A percentile compares a stretch with the other conserved stretches of the same genome.
These are phyloP conservation scores for Citrus australasica DNA, from an alignment of 345 rosid species.

Conservation along the genomic window DNA sequence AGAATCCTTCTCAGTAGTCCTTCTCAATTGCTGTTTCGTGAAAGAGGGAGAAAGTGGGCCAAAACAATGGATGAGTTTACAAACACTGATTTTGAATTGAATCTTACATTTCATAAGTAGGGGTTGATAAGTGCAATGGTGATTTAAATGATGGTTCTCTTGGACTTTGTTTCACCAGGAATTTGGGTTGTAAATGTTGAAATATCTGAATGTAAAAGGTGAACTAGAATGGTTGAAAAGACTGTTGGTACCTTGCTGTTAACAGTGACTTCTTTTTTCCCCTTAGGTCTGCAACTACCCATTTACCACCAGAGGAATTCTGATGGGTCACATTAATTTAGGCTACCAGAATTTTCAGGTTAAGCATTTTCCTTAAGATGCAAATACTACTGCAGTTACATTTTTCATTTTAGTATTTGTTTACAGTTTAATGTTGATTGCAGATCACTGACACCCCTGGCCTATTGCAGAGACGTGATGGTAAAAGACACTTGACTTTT, in stretches of 20 bases:
- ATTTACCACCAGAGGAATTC: constrained; percentile 93
- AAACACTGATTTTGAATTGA: not conserved
- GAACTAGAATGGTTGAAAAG: not conserved
- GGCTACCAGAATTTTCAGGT: constrained; percentile 81
- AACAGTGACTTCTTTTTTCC: constrained; percentile 9
- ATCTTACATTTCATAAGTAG: not conserved
- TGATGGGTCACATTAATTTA: constrained; percentile 83
- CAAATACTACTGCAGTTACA: not conserved
- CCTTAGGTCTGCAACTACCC: constrained; percentile 92
- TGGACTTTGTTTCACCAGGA: not conserved
- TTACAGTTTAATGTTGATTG: constrained; percentile 16
- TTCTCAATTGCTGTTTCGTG: not conserved
- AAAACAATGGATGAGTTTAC: not conserved
- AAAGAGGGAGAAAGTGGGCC: not conserved
- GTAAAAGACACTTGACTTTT: constrained; percentile 29
- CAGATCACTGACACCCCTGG: constrained; percentile 99
- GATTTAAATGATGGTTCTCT: not conserved
- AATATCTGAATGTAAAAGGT: not conserved
- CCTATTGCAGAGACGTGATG: constrained; percentile 76
- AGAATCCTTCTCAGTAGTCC: not conserved
- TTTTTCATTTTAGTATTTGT: constrained; percentile 15
- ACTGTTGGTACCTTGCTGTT: constrained; percentile 7
- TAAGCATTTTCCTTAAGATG: constrained; percentile 1
- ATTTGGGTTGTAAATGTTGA: not conserved
- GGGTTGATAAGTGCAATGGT: not conserved